Base-by-base conservation (phyloP, 2,329 filamentous ascomycete species). In the Colletotrichum tropicale region DNA sequence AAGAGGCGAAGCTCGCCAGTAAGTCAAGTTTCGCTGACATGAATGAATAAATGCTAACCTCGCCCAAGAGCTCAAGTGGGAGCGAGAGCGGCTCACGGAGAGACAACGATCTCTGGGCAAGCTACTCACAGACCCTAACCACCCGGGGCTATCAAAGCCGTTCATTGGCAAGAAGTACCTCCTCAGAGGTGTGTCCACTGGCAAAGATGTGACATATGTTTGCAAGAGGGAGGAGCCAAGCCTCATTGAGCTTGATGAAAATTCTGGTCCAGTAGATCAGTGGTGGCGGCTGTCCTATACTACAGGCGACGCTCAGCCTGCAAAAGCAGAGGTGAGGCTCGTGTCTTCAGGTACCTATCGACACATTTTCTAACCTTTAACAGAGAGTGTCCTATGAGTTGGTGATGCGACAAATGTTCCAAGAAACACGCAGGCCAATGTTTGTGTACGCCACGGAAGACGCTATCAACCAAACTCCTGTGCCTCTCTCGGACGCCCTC, bases 231-330 rank as follows among this genome's bases (percentile, higher is more conserved):
- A 83, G 18, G 85, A 86, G 70, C 80, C 81, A 6, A 83, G 87
- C 66, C 79, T 88, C 36, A 86, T 87, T 66, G 86, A 89, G 18
- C 64, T 88, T n/a, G 84, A 82, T 2, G 85, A 83, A 36, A 74
- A 77, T 6, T 67, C 82, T 5, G 77, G 79, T 26, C 74, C 80
- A 6, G 77, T 76, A 18, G 89, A 91, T 68, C 89, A 91, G 79
- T 92, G 90, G 90, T 92, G 90, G 90, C 87, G 87, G 77, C 82
- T 91, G 61, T 83, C 86, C 43, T 89, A 87, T 76, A 80, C 81
- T 26, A 80, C 83, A 15, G 79, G 82, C 18, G 85, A 85, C 13
- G 78, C 83, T 8, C 82, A 84, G 64, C 87, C 88, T n/a, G 83
- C 88, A 32, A 86, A 84, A 77, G 83, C 87, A 18, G 88, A 91